phyloP scores from a whole-genome alignment of 1,139 yeast species.

The Dujonia santamariae region DNA sequence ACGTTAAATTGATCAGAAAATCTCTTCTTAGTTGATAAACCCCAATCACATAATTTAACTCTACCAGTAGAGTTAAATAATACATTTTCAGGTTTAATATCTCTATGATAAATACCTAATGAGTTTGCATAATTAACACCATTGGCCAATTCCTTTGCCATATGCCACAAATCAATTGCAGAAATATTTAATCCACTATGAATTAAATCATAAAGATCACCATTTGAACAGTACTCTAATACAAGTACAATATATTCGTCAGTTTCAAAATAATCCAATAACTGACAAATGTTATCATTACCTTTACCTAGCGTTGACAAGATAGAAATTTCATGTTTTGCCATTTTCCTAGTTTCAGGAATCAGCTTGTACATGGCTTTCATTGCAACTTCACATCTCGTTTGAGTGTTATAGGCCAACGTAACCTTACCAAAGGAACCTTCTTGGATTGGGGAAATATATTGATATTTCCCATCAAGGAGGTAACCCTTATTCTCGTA shows the following conservation, averaged over 20 bases:
- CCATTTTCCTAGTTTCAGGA: conserved; percentile 26
- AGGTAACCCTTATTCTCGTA: conserved; percentile 31
- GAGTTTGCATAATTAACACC: conserved; percentile 43
- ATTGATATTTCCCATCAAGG: conserved; percentile 33
- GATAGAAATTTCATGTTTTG: conserved; percentile 45
- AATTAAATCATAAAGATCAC: conserved; percentile 50
- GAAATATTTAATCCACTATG: conserved; percentile 19
- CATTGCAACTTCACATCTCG: conserved; percentile 35
- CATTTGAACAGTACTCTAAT: conserved; percentile 48
- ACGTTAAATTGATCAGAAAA: conserved; percentile 44
- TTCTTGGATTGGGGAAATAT: conserved; percentile 39
- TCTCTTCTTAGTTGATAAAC: conserved; percentile 41
- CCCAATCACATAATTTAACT: conserved; percentile 57
- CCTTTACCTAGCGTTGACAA: conserved; percentile 33
- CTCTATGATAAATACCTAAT: conserved; percentile 48
- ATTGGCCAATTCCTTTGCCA: conserved; percentile 37
- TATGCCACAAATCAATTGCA: conserved; percentile 21
- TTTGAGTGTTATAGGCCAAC: conserved; percentile 36
- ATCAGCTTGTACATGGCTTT: conserved; percentile 38
- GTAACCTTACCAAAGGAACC: conserved; percentile 56
- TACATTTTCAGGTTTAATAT: conserved; percentile 54
- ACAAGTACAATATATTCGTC: conserved; percentile 40
- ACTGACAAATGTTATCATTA: conserved; percentile 42
- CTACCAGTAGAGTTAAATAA: conserved; percentile 36
- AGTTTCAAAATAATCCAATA: conserved; percentile 42